A percentile compares a stretch with the other conserved stretches of the same genome.
Conservation (phyloP, 345 rosid species). For the Sonneratia caseolaris region DNA sequence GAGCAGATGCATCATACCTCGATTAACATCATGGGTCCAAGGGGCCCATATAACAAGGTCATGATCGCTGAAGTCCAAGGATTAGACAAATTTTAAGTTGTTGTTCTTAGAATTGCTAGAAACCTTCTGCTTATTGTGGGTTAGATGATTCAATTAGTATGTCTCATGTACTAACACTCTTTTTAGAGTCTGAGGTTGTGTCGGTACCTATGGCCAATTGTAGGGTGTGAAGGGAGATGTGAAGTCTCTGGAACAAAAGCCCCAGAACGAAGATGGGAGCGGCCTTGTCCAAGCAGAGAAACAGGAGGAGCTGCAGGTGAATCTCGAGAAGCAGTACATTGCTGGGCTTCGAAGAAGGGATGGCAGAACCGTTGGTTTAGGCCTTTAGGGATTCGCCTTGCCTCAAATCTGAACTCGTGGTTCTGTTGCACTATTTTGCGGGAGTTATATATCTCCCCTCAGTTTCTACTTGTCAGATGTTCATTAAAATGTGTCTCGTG, state of each 20-base stretch:
- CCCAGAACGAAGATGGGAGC: conserved; percentile 36
- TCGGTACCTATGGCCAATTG: conserved; percentile 94
- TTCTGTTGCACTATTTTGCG: conserved; percentile 18
- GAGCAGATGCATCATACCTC: too few species aligned
- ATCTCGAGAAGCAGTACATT: conserved; percentile 94
- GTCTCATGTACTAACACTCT: conserved; percentile 65
- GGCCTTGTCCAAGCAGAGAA: conserved; percentile 48
- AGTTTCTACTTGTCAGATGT: neutral
- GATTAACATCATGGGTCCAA: neutral
- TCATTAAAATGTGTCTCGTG: too few species aligned
- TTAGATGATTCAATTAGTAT: conserved; percentile 14
- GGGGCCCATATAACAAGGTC: neutral
- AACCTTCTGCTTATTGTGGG: neutral
- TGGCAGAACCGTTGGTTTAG: conserved; percentile 94
- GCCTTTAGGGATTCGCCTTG: conserved; percentile 38
- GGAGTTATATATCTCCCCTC: neutral
- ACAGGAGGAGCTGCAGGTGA: conserved; percentile 83
- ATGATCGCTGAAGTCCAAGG: neutral
- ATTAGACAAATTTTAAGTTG: neutral
- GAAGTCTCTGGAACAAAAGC: conserved; percentile 26
- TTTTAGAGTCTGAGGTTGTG: conserved; percentile 98
- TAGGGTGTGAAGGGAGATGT: conserved; percentile 87
- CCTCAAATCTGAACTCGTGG: conserved; percentile 1
- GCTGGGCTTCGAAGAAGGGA: conserved; percentile 92
- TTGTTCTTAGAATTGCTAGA: neutral